Evolutionary conservation across 805 yeast species (phyloP).

Genomic region (Hanseniaspora meyeri): DNA sequence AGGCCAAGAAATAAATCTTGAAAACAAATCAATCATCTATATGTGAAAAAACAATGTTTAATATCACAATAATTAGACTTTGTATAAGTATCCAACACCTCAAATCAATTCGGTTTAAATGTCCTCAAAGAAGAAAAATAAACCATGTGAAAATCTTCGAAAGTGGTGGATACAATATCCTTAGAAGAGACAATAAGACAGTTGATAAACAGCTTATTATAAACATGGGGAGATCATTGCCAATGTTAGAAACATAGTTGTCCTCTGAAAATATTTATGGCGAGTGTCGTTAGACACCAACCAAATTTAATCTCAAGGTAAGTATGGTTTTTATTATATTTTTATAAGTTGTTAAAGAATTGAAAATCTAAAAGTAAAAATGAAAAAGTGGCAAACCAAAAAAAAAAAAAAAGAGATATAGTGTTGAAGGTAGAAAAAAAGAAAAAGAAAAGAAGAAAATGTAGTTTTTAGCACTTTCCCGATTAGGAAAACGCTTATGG

Average conservation of each 20-base stretch:
- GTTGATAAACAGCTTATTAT: neutral
- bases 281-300: neutral
- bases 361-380: no score
- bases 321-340: constrained; percentile 7
- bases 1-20: neutral
- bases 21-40: constrained; percentile 1
- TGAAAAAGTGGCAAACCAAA: neutral
- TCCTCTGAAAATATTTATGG: constrained; percentile 3
- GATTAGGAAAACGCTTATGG: no score
- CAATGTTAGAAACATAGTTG: constrained; percentile 1
- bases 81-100: constrained; percentile 7
- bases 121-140: neutral
- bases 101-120: neutral
- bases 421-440: no score
- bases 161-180: constrained; percentile 3
- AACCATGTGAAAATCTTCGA: neutral
- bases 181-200: neutral
- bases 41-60: neutral
- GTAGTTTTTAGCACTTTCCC: no score
- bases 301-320: constrained; percentile 14
- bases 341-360: neutral
- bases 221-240: constrained; percentile 11
- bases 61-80: constrained; percentile 9
- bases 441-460: no score
- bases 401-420: neutral